These are phyloP conservation scores for Escallonia herrerae DNA, from an alignment of 129 eudicot genomes.

Conservation along the genomic window DNA sequence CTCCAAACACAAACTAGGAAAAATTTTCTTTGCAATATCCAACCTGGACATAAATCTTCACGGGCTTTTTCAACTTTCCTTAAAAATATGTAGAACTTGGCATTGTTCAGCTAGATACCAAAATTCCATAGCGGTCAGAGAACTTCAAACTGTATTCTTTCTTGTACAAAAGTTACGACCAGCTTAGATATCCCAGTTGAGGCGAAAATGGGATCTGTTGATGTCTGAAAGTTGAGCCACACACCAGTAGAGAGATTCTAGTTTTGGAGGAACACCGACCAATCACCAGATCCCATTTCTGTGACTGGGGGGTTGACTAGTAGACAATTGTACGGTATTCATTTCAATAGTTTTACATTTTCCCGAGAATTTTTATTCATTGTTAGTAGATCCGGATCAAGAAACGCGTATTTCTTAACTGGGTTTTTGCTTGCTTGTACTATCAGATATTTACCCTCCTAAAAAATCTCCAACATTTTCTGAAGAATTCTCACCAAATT, in stretches of 20 bases:
- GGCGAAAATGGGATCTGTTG: neutral
- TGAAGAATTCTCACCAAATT: neutral
- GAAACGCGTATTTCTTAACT: constrained; percentile 3
- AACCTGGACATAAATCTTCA: neutral
- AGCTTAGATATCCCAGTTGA: neutral
- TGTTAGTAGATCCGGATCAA: constrained; percentile 18
- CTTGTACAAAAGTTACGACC: neutral
- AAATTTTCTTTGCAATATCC: neutral
- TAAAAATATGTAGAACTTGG: neutral
- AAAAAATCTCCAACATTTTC: neutral
- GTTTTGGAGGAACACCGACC: constrained; percentile 4
- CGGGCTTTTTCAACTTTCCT: neutral
- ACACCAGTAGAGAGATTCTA: neutral
- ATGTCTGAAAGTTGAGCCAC: neutral
- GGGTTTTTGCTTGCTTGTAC: neutral
- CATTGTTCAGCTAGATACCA: constrained; percentile 1
- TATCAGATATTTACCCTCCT: neutral
- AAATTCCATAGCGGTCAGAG: constrained; percentile 16
- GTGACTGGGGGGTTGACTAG: constrained; percentile 35
- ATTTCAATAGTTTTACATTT: constrained; percentile 9
- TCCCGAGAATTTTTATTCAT: constrained; percentile 6
- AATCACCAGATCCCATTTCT: constrained; percentile 30
- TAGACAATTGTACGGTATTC: neutral
- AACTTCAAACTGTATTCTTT: neutral
- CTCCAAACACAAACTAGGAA: neutral